Conservation (phyloP, 2,329 filamentous ascomycete genomes). For the Diplodia corticola region DNA sequence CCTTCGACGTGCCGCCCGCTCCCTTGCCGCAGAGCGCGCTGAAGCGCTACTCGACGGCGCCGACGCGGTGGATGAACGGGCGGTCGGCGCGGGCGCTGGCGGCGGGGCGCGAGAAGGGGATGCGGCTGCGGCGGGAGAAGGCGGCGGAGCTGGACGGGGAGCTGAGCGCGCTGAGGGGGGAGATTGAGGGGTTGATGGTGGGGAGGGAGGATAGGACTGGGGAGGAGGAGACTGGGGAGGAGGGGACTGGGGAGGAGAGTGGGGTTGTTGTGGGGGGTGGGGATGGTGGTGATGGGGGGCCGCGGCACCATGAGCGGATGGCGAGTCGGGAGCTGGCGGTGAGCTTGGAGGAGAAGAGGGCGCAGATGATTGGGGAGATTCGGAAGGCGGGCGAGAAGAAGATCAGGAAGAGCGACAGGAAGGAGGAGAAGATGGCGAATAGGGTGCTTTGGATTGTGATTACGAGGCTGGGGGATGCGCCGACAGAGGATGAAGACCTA, state of each 20-base stretch:
- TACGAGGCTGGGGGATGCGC: neutral
- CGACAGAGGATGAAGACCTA: neutral
- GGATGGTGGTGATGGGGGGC: neutral
- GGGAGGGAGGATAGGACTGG: neutral
- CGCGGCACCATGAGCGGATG: neutral
- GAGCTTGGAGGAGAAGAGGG: neutral
- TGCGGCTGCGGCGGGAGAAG: constrained; percentile 4
- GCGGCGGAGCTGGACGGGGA: constrained; percentile 13
- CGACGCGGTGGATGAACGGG: constrained; percentile 18
- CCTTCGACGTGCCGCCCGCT: constrained; percentile 8
- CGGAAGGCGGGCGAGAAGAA: constrained; percentile 16
- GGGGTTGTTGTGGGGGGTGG: neutral
- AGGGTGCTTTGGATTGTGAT: constrained; percentile 17
- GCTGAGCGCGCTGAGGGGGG: neutral
- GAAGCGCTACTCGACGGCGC: constrained; percentile 9
- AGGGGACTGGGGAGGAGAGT: neutral
- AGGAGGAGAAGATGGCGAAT: constrained; percentile 18
- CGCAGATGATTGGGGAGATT: constrained; percentile 15
- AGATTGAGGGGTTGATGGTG: constrained; percentile 7
- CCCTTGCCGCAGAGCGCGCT: neutral
- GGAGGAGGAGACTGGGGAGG: too few species aligned
- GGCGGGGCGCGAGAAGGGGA: constrained; percentile 2
- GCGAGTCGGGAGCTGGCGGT: constrained; percentile 7
- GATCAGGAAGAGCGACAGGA: constrained; percentile 17
- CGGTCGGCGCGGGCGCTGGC: neutral